Conservation (phyloP, 2,329 filamentous ascomycete genomes). For the Davidsoniella australis region DNA sequence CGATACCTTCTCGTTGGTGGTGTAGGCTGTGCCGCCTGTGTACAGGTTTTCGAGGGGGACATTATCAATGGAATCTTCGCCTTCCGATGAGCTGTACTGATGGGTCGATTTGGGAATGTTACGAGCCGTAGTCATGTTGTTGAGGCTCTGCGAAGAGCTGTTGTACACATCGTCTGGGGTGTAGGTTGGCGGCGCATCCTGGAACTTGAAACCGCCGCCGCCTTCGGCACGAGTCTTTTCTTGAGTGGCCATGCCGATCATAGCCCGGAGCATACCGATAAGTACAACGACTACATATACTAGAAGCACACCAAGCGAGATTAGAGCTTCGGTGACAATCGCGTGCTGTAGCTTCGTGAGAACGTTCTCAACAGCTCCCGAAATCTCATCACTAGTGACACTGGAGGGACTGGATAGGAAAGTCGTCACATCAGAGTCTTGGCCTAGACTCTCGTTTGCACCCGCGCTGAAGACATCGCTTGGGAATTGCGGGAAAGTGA, state of each 20-base stretch:
- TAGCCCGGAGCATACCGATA: constrained; percentile 51
- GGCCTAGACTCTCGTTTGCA: constrained; percentile 42
- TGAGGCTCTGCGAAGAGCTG: background rate
- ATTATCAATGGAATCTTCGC: background rate
- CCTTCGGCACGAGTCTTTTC: constrained; percentile 36
- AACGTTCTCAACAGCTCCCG: constrained; percentile 55
- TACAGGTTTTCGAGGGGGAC: background rate
- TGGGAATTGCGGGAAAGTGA: constrained; percentile 61
- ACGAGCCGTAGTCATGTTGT: background rate
- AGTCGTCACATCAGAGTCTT: constrained; percentile 41
- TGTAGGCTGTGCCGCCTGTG: background rate
- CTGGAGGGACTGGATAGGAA: constrained; percentile 66
- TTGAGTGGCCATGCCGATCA: constrained; percentile 40
- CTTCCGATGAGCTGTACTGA: too few species aligned
- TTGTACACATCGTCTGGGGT: constrained; percentile 3
- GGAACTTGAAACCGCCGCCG: constrained; percentile 5
- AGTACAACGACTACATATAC: constrained; percentile 66
- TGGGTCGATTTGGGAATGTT: background rate
- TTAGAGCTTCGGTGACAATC: constrained; percentile 62
- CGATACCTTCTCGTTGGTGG: constrained; percentile 9
- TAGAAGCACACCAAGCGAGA: constrained; percentile 56
- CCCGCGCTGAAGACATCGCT: constrained; percentile 74
- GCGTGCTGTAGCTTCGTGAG: constrained; percentile 46
- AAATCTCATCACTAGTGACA: constrained; percentile 66
- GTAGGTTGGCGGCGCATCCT: constrained; percentile 4